phyloP scores from a whole-genome alignment of 1,139 yeast species.

The Starmera stellimalicola region DNA sequence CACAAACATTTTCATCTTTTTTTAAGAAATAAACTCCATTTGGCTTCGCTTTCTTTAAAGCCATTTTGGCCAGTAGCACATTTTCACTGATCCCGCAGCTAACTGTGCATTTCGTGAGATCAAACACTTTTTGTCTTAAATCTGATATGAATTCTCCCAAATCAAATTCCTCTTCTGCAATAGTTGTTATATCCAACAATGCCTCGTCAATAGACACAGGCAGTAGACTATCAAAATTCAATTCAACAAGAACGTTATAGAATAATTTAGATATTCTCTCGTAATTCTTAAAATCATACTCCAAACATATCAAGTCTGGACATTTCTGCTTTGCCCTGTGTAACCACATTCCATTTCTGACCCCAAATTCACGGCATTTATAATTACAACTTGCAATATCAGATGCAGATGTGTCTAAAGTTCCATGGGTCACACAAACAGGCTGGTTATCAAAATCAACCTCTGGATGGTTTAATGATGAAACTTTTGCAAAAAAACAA shows the following conservation, averaged over 20 bases:
- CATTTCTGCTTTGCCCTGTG: slow-evolving; percentile 52
- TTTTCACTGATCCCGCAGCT: slow-evolving; percentile 73
- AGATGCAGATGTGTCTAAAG: slow-evolving; percentile 33
- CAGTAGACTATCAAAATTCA: slow-evolving; percentile 47
- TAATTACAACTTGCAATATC: slow-evolving; percentile 95
- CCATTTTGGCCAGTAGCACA: slow-evolving; percentile 71
- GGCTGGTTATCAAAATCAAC: slow-evolving; percentile 52
- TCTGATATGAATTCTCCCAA: slow-evolving; percentile 14
- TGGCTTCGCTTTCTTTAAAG: slow-evolving; percentile 73
- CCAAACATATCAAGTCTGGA: slow-evolving; percentile 52
- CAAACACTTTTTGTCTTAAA: slow-evolving; percentile 36
- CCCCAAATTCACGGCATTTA: slow-evolving; percentile 65
- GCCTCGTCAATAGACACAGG: slow-evolving; percentile 95
- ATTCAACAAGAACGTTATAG: slow-evolving; percentile 32
- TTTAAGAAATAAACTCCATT: slow-evolving; percentile 42
- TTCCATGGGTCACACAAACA: slow-evolving; percentile 81
- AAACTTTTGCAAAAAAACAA: slow-evolving; percentile 86
- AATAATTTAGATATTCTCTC: slow-evolving; percentile 49
- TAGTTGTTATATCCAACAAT: slow-evolving; percentile 52
- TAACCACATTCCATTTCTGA: slow-evolving; percentile 88
- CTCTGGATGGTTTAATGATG: slow-evolving; percentile 49
- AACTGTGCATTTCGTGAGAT: slow-evolving; percentile 51
- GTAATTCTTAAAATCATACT: slow-evolving; percentile 69
- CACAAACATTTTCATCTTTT: slow-evolving; percentile 17
- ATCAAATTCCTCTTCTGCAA: slow-evolving; percentile 10